Conservation (phyloP, 2,329 filamentous ascomycete genomes). For the Thielaviopsis ethacetica region DNA sequence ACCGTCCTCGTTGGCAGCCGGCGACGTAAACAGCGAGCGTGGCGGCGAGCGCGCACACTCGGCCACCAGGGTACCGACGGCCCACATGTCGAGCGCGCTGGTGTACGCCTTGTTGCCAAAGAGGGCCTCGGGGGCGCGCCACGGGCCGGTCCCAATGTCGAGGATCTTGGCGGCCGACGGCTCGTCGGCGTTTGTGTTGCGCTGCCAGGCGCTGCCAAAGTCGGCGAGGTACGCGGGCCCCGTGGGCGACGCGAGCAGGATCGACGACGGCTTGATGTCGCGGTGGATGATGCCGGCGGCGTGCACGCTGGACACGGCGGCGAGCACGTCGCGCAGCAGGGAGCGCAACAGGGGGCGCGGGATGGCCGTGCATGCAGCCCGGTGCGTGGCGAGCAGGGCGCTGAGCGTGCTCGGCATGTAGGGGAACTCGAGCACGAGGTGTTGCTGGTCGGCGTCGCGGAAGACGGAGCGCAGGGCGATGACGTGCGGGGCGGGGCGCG, state of each 20-base stretch:
- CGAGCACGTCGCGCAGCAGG: slow-evolving; percentile 51
- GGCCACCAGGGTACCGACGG: slow-evolving; percentile 65
- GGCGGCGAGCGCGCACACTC: slow-evolving; percentile 46
- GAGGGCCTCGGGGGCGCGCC: slow-evolving; percentile 76
- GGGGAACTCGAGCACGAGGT: slow-evolving; percentile 69
- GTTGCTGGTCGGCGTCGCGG: slow-evolving; percentile 50
- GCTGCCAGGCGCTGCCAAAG: slow-evolving; percentile 73
- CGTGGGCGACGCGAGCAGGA: slow-evolving; percentile 50
- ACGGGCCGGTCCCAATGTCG: slow-evolving; percentile 84
- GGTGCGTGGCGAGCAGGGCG: slow-evolving; percentile 37
- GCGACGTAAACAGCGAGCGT: slow-evolving; percentile 65
- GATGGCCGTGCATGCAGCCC: slow-evolving; percentile 13
- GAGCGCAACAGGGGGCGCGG: slow-evolving; percentile 15
- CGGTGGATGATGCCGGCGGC: slow-evolving; percentile 66
- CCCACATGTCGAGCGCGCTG: slow-evolving; percentile 72
- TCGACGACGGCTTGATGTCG: slow-evolving; percentile 84
- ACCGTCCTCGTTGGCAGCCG: slow-evolving; percentile 55
- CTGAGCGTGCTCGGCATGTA: slow-evolving; percentile 62
- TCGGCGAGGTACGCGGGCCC: slow-evolving; percentile 72
- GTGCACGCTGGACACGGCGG: slow-evolving; percentile 58
- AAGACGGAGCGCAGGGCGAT: slow-evolving; percentile 61
- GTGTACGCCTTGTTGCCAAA: slow-evolving; percentile 69
- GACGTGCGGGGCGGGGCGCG: slow-evolving; percentile 35
- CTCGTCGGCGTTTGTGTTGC: slow-evolving; percentile 38
- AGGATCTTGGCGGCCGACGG: slow-evolving; percentile 58